phyloP scores from a whole-genome alignment of 345 rosid genomes.

The Excoecaria agallocha region DNA sequence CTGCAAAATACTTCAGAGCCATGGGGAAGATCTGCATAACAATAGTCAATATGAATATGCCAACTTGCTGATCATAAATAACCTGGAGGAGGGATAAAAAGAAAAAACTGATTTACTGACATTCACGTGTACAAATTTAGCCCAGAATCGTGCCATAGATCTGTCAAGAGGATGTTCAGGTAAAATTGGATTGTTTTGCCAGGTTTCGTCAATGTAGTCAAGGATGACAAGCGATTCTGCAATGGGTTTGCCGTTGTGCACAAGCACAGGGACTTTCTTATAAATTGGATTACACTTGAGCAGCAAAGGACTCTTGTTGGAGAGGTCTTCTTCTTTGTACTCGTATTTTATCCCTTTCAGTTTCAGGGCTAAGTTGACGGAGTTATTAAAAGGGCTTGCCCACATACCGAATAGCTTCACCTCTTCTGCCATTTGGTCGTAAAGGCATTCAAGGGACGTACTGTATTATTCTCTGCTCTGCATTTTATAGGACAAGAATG shows the following conservation, averaged over 20 bases:
- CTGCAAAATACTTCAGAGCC: background rate
- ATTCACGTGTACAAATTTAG: slow-evolving; percentile 14
- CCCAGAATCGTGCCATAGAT: slow-evolving; percentile 21
- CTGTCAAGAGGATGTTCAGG: slow-evolving; percentile 14
- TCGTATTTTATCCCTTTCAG: slow-evolving; percentile 17
- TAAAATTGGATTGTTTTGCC: slow-evolving; percentile 11
- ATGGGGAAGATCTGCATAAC: slow-evolving; percentile 6
- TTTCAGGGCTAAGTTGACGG: slow-evolving; percentile 15
- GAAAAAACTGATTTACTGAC: background rate
- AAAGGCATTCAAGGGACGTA: no score
- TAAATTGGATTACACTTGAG: slow-evolving; percentile 13
- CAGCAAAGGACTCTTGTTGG: slow-evolving; percentile 18
- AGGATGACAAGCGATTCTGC: slow-evolving; percentile 19
- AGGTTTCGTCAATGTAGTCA: slow-evolving; percentile 22
- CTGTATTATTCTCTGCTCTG: background rate
- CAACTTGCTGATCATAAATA: no score
- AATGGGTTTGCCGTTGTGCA: slow-evolving; percentile 22
- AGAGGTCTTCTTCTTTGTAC: slow-evolving; percentile 18
- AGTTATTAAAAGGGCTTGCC: slow-evolving; percentile 5
- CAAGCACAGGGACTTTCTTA: slow-evolving; percentile 19
- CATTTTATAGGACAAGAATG: background rate
- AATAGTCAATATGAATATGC: background rate
- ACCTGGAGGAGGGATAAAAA: background rate
- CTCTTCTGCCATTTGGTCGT: background rate
- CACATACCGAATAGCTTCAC: slow-evolving; percentile 18